phyloP scores from a whole-genome alignment of 371 early-diverging fungal species.

The Mortierella sp. region DNA sequence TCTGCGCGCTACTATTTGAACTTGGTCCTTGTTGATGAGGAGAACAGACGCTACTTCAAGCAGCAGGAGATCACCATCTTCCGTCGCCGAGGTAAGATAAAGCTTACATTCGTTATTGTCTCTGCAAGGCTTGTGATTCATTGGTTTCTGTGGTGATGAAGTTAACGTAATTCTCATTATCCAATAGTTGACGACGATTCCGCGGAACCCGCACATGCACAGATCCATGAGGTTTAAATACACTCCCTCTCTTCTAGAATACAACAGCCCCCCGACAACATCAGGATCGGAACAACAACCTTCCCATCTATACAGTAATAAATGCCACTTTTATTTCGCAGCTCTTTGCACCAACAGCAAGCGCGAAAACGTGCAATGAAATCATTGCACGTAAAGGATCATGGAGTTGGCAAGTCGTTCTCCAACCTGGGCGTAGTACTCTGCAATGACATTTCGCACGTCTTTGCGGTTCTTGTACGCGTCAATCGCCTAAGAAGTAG shows the following conservation, averaged over 20 bases:
- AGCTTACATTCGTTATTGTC: neutral
- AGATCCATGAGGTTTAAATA: slow-evolving; percentile 16
- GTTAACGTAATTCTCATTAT: neutral
- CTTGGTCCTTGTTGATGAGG: slow-evolving; percentile 97
- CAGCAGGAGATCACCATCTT: slow-evolving; percentile 96
- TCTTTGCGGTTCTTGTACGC: slow-evolving; percentile 18
- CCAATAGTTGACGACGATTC: slow-evolving; percentile 31
- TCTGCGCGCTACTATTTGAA: slow-evolving; percentile 97
- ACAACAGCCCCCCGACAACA: neutral
- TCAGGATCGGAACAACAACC: neutral
- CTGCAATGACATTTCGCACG: slow-evolving; percentile 20
- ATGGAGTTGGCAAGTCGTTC: slow-evolving; percentile 45
- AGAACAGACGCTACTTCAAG: slow-evolving; percentile 97
- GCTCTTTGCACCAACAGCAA: neutral
- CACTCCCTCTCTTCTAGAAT: neutral
- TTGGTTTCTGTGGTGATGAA: no score
- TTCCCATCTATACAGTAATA: neutral
- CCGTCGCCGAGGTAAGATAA: slow-evolving; percentile 64
- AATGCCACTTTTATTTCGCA: neutral
- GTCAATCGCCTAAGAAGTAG: slow-evolving; percentile 15
- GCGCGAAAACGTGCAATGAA: neutral
- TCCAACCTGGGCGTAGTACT: slow-evolving; percentile 51
- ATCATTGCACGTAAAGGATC: slow-evolving; percentile 33
- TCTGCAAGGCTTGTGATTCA: no score
- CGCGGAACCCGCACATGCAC: slow-evolving; percentile 20